These are phyloP conservation scores for Pachyrhizus erosus DNA, from an alignment of 306 rosid species.

Conservation along the genomic window DNA sequence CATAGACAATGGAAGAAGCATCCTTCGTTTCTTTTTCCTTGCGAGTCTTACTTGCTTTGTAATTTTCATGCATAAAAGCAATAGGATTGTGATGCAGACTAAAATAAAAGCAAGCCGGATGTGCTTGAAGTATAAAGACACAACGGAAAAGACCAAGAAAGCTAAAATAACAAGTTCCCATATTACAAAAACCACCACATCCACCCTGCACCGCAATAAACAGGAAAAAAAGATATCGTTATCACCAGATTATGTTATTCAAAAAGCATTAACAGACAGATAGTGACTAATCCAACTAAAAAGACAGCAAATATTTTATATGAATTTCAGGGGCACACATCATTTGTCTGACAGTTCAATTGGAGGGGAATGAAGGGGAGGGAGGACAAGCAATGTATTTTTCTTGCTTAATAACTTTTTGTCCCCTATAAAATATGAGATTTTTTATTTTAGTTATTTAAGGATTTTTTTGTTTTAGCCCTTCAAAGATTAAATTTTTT, in stretches of 20 bases:
- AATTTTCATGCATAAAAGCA: constrained; percentile 91
- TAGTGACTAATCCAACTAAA: constrained; percentile 12
- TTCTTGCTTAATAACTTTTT: too few relatives aligned
- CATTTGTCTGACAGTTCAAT: not conserved
- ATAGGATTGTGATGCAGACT: constrained; percentile 75
- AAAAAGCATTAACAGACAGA: constrained; percentile 15
- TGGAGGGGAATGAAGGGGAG: not conserved
- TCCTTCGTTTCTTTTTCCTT: constrained; percentile 93
- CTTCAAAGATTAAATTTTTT: too few relatives aligned
- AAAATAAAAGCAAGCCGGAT: constrained; percentile 78
- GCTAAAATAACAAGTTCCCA: constrained; percentile 94
- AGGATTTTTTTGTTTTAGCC: too few relatives aligned
- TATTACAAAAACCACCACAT: constrained; percentile 94
- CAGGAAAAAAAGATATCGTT: constrained; percentile 1
- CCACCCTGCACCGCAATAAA: constrained; percentile 85
- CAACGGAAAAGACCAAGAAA: constrained; percentile 91
- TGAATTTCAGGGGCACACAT: not conserved
- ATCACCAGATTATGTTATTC: constrained; percentile 22
- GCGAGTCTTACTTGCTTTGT: constrained; percentile 97
- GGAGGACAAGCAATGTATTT: too few relatives aligned
- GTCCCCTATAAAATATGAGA: too few relatives aligned
- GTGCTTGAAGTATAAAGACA: constrained; percentile 92
- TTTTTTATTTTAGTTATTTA: too few relatives aligned
- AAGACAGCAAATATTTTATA: not conserved
- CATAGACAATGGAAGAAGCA: constrained; percentile 99